phyloP scores from a whole-genome alignment of 352 stramenopile genomes.

The Globisporangium uncinulatum region DNA sequence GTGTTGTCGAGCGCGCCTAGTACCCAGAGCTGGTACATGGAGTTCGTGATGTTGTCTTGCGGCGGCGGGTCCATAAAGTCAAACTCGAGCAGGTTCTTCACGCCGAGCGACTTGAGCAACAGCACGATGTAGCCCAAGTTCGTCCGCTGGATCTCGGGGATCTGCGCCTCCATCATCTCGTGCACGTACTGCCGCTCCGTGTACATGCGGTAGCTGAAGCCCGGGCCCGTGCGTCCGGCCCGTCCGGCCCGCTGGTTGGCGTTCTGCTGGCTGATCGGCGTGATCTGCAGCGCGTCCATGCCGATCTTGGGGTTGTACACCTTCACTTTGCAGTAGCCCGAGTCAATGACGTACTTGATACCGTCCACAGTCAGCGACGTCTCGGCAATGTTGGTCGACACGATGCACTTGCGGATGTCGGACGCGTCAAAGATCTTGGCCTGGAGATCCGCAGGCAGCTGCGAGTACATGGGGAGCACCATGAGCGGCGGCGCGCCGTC shows the following conservation, averaged over 20 bases:
- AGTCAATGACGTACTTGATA: conserved; percentile 98
- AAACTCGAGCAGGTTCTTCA: conserved; percentile 96
- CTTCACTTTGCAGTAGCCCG: conserved; percentile 98
- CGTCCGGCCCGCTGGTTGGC: conserved; percentile 96
- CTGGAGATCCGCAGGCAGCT: conserved; percentile 97
- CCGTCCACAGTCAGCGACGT: conserved; percentile 95
- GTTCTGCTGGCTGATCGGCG: conserved; percentile 96
- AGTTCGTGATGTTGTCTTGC: conserved; percentile 96
- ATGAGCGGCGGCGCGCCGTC: conserved; percentile 92
- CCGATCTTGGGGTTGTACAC: conserved; percentile 99
- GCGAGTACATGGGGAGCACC: conserved; percentile 99
- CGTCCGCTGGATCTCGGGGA: conserved; percentile 97
- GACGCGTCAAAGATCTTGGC: conserved; percentile 97
- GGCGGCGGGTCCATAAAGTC: conserved; percentile 99
- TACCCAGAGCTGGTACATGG: conserved; percentile 99
- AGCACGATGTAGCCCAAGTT: conserved; percentile 98
- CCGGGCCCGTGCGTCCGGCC: conserved; percentile 87
- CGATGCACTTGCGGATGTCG: conserved; percentile 94
- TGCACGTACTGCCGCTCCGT: conserved; percentile 96
- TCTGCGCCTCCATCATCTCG: conserved; percentile 97
- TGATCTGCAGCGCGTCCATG: conserved; percentile 97
- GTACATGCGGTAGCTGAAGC: conserved; percentile 95
- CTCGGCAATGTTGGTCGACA: conserved; percentile 98
- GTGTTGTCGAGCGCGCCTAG: conserved; percentile 97
- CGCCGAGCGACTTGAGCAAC: conserved; percentile 96